Evolutionary conservation across 306 rosid genomes (phyloP).

Genomic region (Acacia melanoxylon): DNA sequence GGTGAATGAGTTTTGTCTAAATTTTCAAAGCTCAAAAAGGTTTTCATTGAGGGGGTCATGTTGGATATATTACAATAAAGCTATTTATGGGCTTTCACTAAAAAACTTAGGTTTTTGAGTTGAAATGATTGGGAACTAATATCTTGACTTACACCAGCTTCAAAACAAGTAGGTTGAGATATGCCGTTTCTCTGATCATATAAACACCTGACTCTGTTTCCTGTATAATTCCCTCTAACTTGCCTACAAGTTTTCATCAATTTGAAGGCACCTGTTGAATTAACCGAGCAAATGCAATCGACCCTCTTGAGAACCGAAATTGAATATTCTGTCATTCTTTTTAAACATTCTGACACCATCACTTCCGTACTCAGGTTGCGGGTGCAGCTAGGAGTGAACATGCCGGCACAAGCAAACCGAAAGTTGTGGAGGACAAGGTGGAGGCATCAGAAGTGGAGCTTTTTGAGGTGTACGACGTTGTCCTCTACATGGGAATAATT

Average conservation of each 20-base stretch:
- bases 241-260: not conserved
- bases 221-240: not conserved
- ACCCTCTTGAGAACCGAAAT: not conserved
- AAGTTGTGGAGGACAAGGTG: slow-evolving; percentile 48
- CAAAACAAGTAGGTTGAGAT: not conserved
- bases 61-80: not conserved
- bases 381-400: slow-evolving; percentile 95
- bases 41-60: not conserved
- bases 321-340: not conserved
- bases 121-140: not conserved
- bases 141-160: not conserved
- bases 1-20: not conserved
- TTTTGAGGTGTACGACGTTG: slow-evolving; percentile 82
- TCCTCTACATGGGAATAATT: slow-evolving; percentile 89
- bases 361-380: slow-evolving; percentile 55
- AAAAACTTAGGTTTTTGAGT: not conserved
- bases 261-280: not conserved
- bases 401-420: slow-evolving; percentile 83
- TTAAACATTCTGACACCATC: not conserved
- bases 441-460: slow-evolving; percentile 73
- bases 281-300: not conserved
- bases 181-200: not conserved
- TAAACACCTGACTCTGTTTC: not conserved
- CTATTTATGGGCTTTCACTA: not conserved
- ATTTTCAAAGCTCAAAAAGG: not conserved